phyloP scores from a whole-genome alignment of 2,329 filamentous ascomycete genomes.

The Acrodontium crateriforme region DNA sequence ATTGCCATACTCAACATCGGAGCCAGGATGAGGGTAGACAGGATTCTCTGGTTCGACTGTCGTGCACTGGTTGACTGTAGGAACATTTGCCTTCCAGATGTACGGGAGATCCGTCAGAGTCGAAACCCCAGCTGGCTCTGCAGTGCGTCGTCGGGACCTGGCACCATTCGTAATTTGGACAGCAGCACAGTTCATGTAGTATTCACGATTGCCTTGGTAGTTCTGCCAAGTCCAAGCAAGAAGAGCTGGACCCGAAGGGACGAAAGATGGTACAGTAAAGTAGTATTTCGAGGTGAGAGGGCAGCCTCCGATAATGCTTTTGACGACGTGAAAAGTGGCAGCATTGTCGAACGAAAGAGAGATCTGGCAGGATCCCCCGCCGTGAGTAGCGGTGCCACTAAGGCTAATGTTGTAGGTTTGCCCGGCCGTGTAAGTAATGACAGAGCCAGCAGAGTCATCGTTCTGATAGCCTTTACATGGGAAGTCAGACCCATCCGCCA shows the following conservation, averaged over 20 bases:
- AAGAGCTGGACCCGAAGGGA: slow-evolving; percentile 45
- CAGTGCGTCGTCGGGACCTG: too few species aligned
- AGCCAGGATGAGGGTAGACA: slow-evolving; percentile 29
- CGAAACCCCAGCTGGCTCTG: too few species aligned
- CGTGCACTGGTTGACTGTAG: slow-evolving; percentile 26
- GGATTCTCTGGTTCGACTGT: slow-evolving; percentile 25
- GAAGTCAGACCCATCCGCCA: slow-evolving; percentile 48
- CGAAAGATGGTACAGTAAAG: slow-evolving; percentile 53
- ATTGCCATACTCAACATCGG: slow-evolving; percentile 26
- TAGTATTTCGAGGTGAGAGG: slow-evolving; percentile 40
- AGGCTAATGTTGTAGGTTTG: slow-evolving; percentile 49
- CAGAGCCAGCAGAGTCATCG: slow-evolving; percentile 35
- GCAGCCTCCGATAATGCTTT: slow-evolving; percentile 46
- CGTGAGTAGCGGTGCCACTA: slow-evolving; percentile 39
- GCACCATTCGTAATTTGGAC: too few species aligned
- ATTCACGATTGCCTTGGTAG: slow-evolving; percentile 55
- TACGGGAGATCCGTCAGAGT: slow-evolving; percentile 28
- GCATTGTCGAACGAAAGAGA: slow-evolving; percentile 62
- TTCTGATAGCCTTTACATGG: slow-evolving; percentile 60
- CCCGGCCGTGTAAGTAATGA: slow-evolving; percentile 50
- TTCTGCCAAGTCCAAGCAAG: slow-evolving; percentile 52
- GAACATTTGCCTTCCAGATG: slow-evolving; percentile 32
- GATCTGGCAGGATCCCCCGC: slow-evolving; percentile 64
- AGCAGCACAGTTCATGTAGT: slow-evolving; percentile 73
- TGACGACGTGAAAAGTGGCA: slow-evolving; percentile 53